Evolutionary conservation across 169 alveolate genomes (phyloP).

Genomic region (Condylostoma magnum): DNA sequence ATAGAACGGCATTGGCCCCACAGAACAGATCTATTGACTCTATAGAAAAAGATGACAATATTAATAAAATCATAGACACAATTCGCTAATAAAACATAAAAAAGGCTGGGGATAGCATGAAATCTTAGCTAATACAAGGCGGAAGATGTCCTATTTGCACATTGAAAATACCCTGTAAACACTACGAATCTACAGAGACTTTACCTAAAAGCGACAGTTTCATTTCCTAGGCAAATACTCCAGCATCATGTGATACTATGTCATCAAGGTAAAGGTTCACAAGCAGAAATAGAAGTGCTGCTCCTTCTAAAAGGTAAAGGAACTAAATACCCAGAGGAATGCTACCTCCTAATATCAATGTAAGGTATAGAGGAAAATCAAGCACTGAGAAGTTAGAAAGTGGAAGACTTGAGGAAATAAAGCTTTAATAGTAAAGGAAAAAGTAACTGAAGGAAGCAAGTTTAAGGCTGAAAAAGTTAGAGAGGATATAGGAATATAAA

Average conservation of each 20-base stretch:
- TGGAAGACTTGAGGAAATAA: background rate
- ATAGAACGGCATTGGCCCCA: background rate
- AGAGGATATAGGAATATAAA: slow-evolving; percentile 8
- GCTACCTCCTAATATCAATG: background rate
- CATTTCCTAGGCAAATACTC: background rate
- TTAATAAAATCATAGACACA: background rate
- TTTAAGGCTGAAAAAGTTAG: background rate
- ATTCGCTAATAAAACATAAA: background rate
- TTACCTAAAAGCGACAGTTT: background rate
- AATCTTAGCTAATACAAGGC: background rate
- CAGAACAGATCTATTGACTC: background rate
- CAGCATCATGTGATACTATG: too few species aligned
- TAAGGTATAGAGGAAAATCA: background rate
- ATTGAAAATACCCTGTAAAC: slow-evolving; percentile 24
- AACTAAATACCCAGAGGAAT: background rate
- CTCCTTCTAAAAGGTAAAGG: background rate
- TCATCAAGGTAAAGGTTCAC: too few species aligned
- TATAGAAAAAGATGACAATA: background rate
- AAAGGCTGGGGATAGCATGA: slow-evolving; percentile 6
- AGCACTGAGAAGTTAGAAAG: too few species aligned
- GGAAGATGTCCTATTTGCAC: slow-evolving; percentile 32
- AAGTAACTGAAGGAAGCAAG: background rate
- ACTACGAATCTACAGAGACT: slow-evolving; percentile 6
- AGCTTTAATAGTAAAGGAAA: background rate
- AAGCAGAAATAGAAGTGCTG: too few species aligned